phyloP scores from a whole-genome alignment of 2,329 filamentous ascomycete genomes.

The Dothidotthia symphoricarpi region DNA sequence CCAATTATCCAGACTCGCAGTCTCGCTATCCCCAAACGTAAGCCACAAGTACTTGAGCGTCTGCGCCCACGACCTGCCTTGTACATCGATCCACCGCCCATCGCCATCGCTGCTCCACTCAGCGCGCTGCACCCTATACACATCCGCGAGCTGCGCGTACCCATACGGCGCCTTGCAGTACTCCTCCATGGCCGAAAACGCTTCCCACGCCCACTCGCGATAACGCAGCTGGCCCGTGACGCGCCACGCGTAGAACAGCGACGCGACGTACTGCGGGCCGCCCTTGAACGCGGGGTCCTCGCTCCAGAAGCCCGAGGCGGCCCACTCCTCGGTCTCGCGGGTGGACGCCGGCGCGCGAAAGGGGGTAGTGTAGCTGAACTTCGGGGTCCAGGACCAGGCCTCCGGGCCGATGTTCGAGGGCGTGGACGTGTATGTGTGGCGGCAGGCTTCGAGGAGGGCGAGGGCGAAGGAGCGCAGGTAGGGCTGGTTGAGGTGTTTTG shows the following conservation, averaged over 20 bases:
- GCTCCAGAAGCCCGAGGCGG: constrained; percentile 36
- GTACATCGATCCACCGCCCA: constrained; percentile 37
- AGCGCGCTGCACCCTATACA: constrained; percentile 23
- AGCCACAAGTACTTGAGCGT: constrained; percentile 45
- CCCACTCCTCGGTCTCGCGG: constrained; percentile 31
- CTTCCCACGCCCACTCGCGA: constrained; percentile 46
- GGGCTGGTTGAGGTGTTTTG: constrained; percentile 30
- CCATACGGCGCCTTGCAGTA: constrained; percentile 42
- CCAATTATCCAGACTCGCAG: constrained; percentile 43
- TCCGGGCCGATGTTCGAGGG: constrained; percentile 43
- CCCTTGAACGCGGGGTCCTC: constrained; percentile 35
- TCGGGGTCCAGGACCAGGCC: constrained; percentile 41
- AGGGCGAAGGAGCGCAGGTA: constrained; percentile 39
- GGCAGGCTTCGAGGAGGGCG: constrained; percentile 44
- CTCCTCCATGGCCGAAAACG: constrained; percentile 38
- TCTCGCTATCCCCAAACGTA: constrained; percentile 39
- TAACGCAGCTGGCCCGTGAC: constrained; percentile 43
- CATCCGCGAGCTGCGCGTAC: constrained; percentile 41
- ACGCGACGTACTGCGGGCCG: constrained; percentile 43
- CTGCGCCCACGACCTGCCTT: constrained; percentile 44
- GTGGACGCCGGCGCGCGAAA: constrained; percentile 28
- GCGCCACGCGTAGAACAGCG: constrained; percentile 44
- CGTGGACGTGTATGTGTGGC: constrained; percentile 39
- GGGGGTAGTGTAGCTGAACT: constrained; percentile 34
- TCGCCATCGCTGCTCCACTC: constrained; percentile 22